Conservation (phyloP, 352 stramenopile species). For the Globisporangium paroecandrum region DNA sequence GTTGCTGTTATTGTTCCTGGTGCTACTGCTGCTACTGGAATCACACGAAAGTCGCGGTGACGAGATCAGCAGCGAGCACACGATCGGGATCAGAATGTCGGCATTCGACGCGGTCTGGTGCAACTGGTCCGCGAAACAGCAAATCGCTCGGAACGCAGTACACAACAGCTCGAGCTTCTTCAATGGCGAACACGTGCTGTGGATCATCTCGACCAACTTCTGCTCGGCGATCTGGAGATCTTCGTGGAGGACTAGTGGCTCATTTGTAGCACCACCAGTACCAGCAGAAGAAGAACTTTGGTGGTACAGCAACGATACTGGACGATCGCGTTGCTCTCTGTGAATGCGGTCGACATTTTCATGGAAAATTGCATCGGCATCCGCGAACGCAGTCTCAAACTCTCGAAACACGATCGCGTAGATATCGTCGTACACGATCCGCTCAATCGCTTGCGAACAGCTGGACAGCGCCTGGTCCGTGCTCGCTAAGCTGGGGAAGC, state of each 20-base stretch:
- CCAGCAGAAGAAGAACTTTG: not conserved
- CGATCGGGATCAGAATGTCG: slow-evolving; percentile 68
- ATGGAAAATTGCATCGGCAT: slow-evolving; percentile 43
- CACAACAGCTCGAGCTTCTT: slow-evolving; percentile 65
- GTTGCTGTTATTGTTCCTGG: not conserved
- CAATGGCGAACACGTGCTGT: slow-evolving; percentile 45
- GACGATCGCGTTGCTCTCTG: slow-evolving; percentile 39
- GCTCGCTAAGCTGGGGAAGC: slow-evolving; percentile 53
- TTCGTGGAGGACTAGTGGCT: slow-evolving; percentile 22
- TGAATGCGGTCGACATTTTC: slow-evolving; percentile 50
- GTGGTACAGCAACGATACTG: slow-evolving; percentile 5
- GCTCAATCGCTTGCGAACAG: slow-evolving; percentile 55
- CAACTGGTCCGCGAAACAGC: slow-evolving; percentile 61
- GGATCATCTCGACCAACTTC: slow-evolving; percentile 43
- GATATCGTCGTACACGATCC: slow-evolving; percentile 67
- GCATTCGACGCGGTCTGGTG: slow-evolving; percentile 60
- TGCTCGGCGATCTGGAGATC: slow-evolving; percentile 42
- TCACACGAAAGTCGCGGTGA: slow-evolving; percentile 27
- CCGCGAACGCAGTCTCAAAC: slow-evolving; percentile 42
- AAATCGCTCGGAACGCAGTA: slow-evolving; percentile 55
- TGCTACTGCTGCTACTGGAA: not conserved
- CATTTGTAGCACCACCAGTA: not conserved
- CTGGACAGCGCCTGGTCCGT: slow-evolving; percentile 42
- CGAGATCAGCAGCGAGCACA: slow-evolving; percentile 58
- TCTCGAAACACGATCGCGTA: slow-evolving; percentile 53